Evolutionary conservation across 176 grass and related monocot genomes (phyloP).

Genomic region (Echinochloa phyllopogon): DNA sequence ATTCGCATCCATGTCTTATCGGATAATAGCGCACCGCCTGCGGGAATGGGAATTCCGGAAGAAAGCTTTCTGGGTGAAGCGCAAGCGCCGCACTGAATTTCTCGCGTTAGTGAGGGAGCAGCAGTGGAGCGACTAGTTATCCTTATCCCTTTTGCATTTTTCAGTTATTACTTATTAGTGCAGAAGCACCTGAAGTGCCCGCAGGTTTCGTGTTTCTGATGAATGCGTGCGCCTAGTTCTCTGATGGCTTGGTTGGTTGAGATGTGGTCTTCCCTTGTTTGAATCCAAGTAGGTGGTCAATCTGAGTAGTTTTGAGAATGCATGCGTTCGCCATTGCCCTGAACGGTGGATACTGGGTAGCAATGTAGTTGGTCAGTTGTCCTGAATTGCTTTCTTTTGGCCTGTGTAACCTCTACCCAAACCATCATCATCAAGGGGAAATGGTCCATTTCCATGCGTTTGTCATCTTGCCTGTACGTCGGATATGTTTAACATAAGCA

Average conservation of each 20-base stretch:
- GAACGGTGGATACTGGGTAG: neutral
- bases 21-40: neutral
- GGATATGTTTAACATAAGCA: neutral
- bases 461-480: neutral
- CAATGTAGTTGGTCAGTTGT: neutral
- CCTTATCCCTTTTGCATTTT: neutral
- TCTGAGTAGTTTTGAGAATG: neutral
- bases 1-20: neutral
- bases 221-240: neutral
- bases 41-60: neutral
- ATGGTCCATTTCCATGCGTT: neutral
- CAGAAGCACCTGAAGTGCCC: neutral
- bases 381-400: neutral
- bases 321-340: neutral
- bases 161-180: neutral
- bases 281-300: neutral
- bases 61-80: neutral
- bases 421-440: neutral
- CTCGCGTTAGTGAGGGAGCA: neutral
- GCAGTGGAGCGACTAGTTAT: neutral
- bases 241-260: neutral
- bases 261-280: neutral
- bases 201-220: neutral
- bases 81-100: neutral
- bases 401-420: neutral